Conservation (phyloP, 2,329 filamentous ascomycete species). For the Arthrobotrys conoides region DNA sequence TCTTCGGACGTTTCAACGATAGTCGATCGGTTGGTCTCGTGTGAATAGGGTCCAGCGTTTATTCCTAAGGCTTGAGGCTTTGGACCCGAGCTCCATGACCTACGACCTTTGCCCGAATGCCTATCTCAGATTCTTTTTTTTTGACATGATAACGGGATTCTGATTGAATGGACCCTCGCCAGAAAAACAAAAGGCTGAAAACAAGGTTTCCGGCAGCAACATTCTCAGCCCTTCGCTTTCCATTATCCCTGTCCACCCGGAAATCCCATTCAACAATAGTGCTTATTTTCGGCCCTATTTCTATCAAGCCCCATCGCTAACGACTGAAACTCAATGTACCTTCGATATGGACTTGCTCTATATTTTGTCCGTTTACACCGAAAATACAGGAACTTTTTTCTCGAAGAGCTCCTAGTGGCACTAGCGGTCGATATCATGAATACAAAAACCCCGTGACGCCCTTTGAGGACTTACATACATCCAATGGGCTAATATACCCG, state of each 20-base stretch:
- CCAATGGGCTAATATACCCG: constrained; percentile 12
- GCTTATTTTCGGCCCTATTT: constrained; percentile 29
- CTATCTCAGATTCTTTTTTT: not conserved
- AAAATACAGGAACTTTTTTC: not conserved
- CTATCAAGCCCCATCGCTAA: constrained; percentile 15
- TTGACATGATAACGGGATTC: not conserved
- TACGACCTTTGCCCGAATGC: not conserved
- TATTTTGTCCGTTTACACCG: not conserved
- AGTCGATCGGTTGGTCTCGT: not conserved
- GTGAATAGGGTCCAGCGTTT: not conserved
- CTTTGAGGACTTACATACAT: not conserved
- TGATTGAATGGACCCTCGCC: constrained; percentile 2
- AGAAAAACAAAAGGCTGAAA: constrained; percentile 33
- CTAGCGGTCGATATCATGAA: not conserved
- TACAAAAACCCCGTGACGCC: not conserved
- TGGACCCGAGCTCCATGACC: not conserved
- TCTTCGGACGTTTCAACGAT: constrained; percentile 13
- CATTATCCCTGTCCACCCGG: constrained; percentile 16
- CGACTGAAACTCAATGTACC: not conserved
- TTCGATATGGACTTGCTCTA: not conserved
- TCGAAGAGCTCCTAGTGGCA: constrained; percentile 39
- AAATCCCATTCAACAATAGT: constrained; percentile 15
- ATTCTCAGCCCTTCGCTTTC: constrained; percentile 37
- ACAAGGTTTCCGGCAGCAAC: constrained; percentile 41
- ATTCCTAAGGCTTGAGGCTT: not conserved